These are phyloP conservation scores for Quercus variabilis DNA, from an alignment of 306 rosid genomes.

Conservation along the genomic window DNA sequence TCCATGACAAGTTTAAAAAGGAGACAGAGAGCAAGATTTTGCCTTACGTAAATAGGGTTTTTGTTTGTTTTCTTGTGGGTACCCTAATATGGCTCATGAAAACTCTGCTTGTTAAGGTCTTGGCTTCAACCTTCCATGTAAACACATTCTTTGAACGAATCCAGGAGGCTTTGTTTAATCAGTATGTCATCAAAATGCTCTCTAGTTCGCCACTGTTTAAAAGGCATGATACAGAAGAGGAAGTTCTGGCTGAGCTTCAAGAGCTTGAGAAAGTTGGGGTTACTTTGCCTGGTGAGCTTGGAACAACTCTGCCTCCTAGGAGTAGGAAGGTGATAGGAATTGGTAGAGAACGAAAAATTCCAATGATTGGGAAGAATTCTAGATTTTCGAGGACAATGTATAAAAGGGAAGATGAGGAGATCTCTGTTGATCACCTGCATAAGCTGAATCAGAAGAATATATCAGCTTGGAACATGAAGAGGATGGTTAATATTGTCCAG, in stretches of 20 bases:
- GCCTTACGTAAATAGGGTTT: conserved; percentile 29
- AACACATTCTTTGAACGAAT: conserved; percentile 34
- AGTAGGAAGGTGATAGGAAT: conserved; percentile 10
- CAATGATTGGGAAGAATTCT: conserved; percentile 10
- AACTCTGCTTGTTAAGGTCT: conserved; percentile 36
- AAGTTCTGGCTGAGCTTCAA: conserved; percentile 12
- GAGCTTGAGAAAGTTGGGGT: conserved; percentile 26
- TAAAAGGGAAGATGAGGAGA: conserved; percentile 26
- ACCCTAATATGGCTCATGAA: conserved; percentile 33
- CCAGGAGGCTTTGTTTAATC: conserved; percentile 38
- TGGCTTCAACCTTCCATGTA: conserved; percentile 41
- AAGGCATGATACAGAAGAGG: conserved; percentile 6
- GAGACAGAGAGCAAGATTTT: conserved; percentile 19
- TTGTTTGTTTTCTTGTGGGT: conserved; percentile 29
- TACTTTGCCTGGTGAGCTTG: conserved; percentile 20
- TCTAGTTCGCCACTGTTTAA: conserved; percentile 27
- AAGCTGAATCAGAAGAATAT: conserved; percentile 37
- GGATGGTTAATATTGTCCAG: conserved; percentile 27
- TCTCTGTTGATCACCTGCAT: conserved; percentile 27
- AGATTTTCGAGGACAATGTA: conserved; percentile 8
- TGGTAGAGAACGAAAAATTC: conserved; percentile 7
- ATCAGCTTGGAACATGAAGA: conserved; percentile 47
- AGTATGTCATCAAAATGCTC: conserved; percentile 32
- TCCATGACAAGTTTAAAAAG: conserved; percentile 25
- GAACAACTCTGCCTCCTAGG: conserved; percentile 17